Evolutionary conservation across 805 yeast species (phyloP), one percentile per base, ranked within the genome.

Genomic region (Maudiozyma serrabonitensis): DNA sequence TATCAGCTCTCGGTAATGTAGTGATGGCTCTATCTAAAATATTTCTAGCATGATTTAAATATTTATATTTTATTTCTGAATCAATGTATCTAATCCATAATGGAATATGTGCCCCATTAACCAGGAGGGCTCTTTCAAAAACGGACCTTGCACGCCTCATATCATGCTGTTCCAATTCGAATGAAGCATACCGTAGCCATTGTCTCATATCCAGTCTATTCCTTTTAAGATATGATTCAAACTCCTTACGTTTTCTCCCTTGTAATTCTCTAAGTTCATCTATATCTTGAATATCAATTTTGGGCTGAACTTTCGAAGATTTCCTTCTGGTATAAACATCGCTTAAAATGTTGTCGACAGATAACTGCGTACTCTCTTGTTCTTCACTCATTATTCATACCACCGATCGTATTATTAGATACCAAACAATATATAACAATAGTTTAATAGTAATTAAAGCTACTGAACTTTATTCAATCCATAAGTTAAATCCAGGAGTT

Each of bases 131-230:
- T 46, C 98, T 73, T 64, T 91, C 99, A 67, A 84, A 85, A 6
- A 93, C 73, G 0, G 96, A 86, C 49, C 98, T 71, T 0, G 95
- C 95, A 21, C 97, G 72, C 18, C 78, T 73, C 52, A 78, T 73
- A 59, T 91, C 95, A 52, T 80, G 83, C 56, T 87, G 91, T 5
- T 84, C 84, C 4, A 82, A 64, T 66, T 91, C 99, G 78, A 89
- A 87, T 51, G 76, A 78, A 0, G 96, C 98, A 64, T 91, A 93
- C 49, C 96, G 72, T 62, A 87, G 74, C 96, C 98, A 93, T 62
- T 89, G 95, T 1, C 87, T 84, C 59, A 78, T 74, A 59, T 88
- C 89, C 35, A 84, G 76, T 51, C 95, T 70, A 62, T 91, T 91
- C 56, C 93, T 76, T 56, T 93, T 79, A 47, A 93, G 68, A n/a